Evolutionary conservation across 2,329 filamentous ascomycete genomes (phyloP), one percentile per base, ranked within the genome.

Genomic region (Blastomyces parvus): DNA sequence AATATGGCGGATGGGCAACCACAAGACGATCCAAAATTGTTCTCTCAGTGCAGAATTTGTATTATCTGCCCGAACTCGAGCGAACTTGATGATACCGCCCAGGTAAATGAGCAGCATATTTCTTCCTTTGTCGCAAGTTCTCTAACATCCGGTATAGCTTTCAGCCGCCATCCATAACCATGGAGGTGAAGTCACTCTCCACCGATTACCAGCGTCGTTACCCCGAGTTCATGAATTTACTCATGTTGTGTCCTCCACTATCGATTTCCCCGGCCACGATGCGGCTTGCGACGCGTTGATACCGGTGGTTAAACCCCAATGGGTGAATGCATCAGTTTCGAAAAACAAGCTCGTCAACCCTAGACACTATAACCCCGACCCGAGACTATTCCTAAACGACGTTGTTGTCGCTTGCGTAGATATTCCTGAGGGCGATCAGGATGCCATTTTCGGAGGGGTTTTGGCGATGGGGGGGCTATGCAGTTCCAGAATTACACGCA

Each of bases 191-290:
- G 76, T 80, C 17, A 68, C 80, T 44, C 73, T 79, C 40, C 75
- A 77, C 66, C 66, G 77, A 50, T 71, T 74, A 2, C 74, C 74
- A 11, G 71, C 72, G 17, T 67, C 72, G 17, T 73, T 75, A 46
- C 72, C 74, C 19, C 68, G 75, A 2, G 72, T 83, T 14, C 70
- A 75, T 53, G 74, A 81, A 61, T 78, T 86, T 65, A 86, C 83
- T 7, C 86, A 89, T 72, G 83, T 90, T 65, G 80, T 90, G 66
- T 83, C 92, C 63, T 85, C 87, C 64, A 93, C 89, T 0, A 89
- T 91, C 75, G 91, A 99, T 74, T 99, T 99, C 69, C 87, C 90
- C n/a, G 86, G 93, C 70, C 97, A 94, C 73, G 81, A 84, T 65
- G 82, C 85, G 66, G 87, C 90, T 0, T 82, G 88, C 66, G 88